Percentiles rank a stretch among this genome's conserved stretches.
These are phyloP conservation scores for Backusella morwellensis DNA, from an alignment of 192 early-diverging fungal species.

Conservation along the genomic window DNA sequence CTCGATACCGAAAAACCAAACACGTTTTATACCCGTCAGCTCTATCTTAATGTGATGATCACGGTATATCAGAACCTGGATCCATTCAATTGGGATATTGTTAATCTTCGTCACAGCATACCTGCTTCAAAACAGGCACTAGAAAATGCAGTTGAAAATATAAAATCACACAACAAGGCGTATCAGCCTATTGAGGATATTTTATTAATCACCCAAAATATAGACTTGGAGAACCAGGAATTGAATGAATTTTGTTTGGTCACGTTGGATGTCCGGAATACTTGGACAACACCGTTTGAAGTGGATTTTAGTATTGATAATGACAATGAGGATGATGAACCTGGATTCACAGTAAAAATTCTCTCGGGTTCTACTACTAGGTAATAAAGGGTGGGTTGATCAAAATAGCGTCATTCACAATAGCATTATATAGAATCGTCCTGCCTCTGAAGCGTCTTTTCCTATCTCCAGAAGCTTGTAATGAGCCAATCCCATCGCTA, in stretches of 20 bases:
- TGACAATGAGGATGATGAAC: slow-evolving; percentile 26
- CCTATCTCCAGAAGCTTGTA: slow-evolving; percentile 45
- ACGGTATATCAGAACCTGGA: slow-evolving; percentile 67
- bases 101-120: slow-evolving; percentile 45
- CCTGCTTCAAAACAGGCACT: background rate
- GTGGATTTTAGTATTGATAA: slow-evolving; percentile 70
- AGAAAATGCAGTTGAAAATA: background rate
- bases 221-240: slow-evolving; percentile 9
- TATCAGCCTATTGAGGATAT: slow-evolving; percentile 11
- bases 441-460: slow-evolving; percentile 64
- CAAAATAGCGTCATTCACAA: background rate
- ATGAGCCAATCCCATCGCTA: slow-evolving; percentile 63
- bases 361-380: slow-evolving; percentile 30
- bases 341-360: slow-evolving; percentile 18
- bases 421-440: background rate
- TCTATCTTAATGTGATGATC: slow-evolving; percentile 64
- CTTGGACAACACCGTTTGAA: slow-evolving; percentile 71
- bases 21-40: slow-evolving; percentile 64
- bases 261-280: slow-evolving; percentile 76
- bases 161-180: background rate
- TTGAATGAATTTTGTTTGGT: slow-evolving; percentile 70
- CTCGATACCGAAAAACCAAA: background rate
- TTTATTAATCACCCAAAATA: slow-evolving; percentile 6
- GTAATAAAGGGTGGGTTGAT: background rate
- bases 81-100: slow-evolving; percentile 61